phyloP scores from a whole-genome alignment of 352 stramenopile genomes.

The Hyaloperonospora arabidopsidis region DNA sequence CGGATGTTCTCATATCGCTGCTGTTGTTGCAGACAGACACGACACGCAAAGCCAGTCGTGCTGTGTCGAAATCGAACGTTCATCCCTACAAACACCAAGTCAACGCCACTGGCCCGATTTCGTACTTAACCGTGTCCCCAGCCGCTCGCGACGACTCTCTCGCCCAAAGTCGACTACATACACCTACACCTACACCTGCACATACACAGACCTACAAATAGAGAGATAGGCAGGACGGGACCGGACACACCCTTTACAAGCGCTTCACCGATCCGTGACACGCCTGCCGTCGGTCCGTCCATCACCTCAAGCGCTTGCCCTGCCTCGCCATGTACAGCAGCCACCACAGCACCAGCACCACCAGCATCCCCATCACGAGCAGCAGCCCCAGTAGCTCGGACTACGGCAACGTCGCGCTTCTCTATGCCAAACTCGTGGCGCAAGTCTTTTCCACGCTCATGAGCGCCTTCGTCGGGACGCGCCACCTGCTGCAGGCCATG shows the following conservation, averaged over 20 bases:
- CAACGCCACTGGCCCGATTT: slow-evolving; percentile 25
- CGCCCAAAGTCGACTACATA: not conserved
- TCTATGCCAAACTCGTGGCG: slow-evolving; percentile 57
- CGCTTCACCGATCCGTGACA: not conserved
- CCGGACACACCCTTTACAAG: not conserved
- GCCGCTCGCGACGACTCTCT: not conserved
- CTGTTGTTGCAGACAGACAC: no score
- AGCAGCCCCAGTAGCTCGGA: slow-evolving; percentile 7
- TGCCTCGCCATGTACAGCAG: slow-evolving; percentile 4
- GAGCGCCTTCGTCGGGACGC: slow-evolving; percentile 56
- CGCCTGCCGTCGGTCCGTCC: slow-evolving; percentile 1
- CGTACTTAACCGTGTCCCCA: slow-evolving; percentile 18
- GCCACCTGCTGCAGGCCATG: slow-evolving; percentile 53
- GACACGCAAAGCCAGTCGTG: no score
- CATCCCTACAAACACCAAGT: no score
- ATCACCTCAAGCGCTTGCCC: slow-evolving; percentile 3
- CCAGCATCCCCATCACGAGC: slow-evolving; percentile 3
- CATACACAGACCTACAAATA: no score
- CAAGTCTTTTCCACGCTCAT: slow-evolving; percentile 62
- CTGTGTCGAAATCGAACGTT: no score
- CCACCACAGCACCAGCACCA: slow-evolving; percentile 5
- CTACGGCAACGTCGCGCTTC: slow-evolving; percentile 29
- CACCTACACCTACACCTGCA: no score
- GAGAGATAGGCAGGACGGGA: not conserved
- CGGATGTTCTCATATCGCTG: no score